Evolutionary conservation across 2,329 filamentous ascomycete species (phyloP).

Genomic region (Fusarium sp.): DNA sequence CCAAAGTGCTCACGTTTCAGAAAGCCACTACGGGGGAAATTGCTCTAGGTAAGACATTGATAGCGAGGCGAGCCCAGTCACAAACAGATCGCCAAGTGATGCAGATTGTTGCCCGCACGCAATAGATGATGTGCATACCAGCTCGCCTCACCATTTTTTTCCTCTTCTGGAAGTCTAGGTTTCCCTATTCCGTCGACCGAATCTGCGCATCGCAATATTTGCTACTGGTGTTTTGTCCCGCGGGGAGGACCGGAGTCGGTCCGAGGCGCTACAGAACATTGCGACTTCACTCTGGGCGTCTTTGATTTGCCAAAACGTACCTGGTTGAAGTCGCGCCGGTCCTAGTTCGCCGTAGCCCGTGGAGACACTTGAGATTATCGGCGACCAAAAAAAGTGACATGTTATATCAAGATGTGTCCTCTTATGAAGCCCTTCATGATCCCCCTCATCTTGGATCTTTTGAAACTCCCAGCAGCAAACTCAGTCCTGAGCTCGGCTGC

Average conservation of each 20-base stretch:
- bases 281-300: neutral
- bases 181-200: neutral
- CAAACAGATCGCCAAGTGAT: neutral
- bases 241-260: neutral
- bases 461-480: neutral
- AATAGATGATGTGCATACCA: conserved; percentile 1
- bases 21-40: neutral
- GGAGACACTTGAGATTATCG: conserved; percentile 22
- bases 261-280: conserved; percentile 3
- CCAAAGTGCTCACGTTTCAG: neutral
- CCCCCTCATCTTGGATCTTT: neutral
- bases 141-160: neutral
- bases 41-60: neutral
- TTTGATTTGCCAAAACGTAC: conserved; percentile 19
- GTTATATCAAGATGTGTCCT: neutral
- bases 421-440: neutral
- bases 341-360: conserved; percentile 4
- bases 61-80: neutral
- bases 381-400: conserved; percentile 18
- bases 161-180: neutral
- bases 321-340: neutral
- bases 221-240: neutral
- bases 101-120: neutral
- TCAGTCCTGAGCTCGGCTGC: neutral
- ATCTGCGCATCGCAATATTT: conserved; percentile 19